A percentile compares a stretch with the other conserved stretches of the same genome.
Conservation (phyloP, 257 asterid genomes). For the Jasminum sambac region DNA sequence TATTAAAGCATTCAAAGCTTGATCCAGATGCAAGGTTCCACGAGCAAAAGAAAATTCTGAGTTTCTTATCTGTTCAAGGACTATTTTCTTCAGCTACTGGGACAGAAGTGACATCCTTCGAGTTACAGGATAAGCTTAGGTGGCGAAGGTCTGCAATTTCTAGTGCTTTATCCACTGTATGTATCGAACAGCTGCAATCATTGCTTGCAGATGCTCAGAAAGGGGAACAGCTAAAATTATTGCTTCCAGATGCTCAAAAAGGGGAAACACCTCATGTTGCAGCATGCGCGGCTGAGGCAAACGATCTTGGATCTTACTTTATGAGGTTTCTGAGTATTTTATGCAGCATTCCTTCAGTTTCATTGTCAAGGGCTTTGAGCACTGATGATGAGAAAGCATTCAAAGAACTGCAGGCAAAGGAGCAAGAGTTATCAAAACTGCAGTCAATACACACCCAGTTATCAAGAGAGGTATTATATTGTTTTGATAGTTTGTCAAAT, state of each 20-base stretch:
- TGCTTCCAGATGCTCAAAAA: constrained; percentile 77
- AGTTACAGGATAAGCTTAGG: constrained; percentile 76
- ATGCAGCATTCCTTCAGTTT: constrained; percentile 89
- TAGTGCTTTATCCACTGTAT: constrained; percentile 69
- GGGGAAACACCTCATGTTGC: constrained; percentile 62
- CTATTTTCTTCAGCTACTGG: constrained; percentile 89
- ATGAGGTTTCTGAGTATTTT: constrained; percentile 70
- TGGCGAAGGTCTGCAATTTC: constrained; percentile 89
- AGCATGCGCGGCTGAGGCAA: constrained; percentile 58
- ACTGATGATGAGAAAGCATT: constrained; percentile 76
- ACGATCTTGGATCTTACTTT: constrained; percentile 87
- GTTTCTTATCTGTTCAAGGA: constrained; percentile 95
- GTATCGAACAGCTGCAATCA: constrained; percentile 88
- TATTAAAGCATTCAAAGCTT: constrained; percentile 67
- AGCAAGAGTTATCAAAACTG: constrained; percentile 66
- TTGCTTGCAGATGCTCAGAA: constrained; percentile 80
- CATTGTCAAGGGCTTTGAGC: constrained; percentile 68
- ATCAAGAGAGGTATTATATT: constrained; percentile 63
- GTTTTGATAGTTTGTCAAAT: neutral
- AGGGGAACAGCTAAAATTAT: constrained; percentile 69
- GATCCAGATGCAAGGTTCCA: constrained; percentile 67
- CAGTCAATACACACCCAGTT: constrained; percentile 76
- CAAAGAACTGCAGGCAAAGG: constrained; percentile 71
- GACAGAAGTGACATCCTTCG: constrained; percentile 95
- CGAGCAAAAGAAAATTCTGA: constrained; percentile 78